Percentiles rank a stretch among this genome's conserved stretches.
Conservation (phyloP, 495 filamentous ascomycete genomes). For the Podospora didyma region DNA sequence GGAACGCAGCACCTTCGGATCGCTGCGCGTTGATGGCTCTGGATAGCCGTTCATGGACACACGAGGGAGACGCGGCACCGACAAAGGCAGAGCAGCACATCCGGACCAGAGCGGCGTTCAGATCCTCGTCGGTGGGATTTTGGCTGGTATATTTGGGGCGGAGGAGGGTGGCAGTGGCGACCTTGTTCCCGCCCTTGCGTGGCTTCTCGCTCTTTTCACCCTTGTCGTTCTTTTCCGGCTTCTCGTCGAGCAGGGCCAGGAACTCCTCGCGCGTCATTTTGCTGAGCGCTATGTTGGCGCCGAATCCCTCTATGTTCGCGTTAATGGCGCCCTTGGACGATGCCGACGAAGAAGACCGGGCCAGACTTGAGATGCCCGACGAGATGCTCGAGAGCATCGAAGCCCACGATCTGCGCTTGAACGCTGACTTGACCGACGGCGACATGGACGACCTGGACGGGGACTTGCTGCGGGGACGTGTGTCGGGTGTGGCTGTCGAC, state of each 20-base stretch:
- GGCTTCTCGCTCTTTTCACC: conserved; percentile 8
- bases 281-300: conserved; percentile 26
- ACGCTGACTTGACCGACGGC: conserved; percentile 25
- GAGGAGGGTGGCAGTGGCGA: conserved; percentile 7
- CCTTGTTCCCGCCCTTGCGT: not conserved
- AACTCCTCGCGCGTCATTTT: conserved; percentile 31
- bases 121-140: conserved; percentile 24
- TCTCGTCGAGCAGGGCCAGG: conserved; percentile 24
- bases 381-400: conserved; percentile 33
- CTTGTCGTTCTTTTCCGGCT: conserved; percentile 24
- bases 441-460: conserved; percentile 19
- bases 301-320: conserved; percentile 15
- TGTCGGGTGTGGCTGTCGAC: conserved; percentile 19
- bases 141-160: conserved; percentile 14
- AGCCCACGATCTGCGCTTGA: conserved; percentile 30
- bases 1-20: conserved; percentile 19
- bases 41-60: conserved; percentile 28
- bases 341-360: conserved; percentile 27
- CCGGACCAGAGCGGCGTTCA: conserved; percentile 24
- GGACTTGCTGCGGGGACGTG: conserved; percentile 19
- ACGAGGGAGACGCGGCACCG: conserved; percentile 6
- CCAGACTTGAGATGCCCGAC: conserved; percentile 30
- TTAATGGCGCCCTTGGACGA: conserved; percentile 22
- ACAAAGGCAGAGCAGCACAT: conserved; percentile 25
- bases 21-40: conserved; percentile 26